phyloP scores from a whole-genome alignment of 2,329 filamentous ascomycete species.

The Aspergillus fructus region DNA sequence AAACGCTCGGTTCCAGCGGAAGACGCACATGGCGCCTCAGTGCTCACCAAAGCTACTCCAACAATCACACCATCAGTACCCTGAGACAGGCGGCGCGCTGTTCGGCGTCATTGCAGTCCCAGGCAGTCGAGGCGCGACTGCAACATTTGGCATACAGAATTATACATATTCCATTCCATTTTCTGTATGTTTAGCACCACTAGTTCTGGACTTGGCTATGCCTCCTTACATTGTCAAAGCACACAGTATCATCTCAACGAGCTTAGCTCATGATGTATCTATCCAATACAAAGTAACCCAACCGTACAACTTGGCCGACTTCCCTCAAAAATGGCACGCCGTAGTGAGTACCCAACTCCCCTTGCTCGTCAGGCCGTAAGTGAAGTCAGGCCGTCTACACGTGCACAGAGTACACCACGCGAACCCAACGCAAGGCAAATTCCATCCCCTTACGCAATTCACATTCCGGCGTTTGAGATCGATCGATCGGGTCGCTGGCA shows the following conservation, averaged over 20 bases:
- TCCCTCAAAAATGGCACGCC: neutral
- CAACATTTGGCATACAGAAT: neutral
- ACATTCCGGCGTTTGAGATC: neutral
- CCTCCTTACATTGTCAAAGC: neutral
- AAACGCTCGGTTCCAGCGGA: neutral
- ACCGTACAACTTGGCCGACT: neutral
- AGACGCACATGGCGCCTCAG: slow-evolving; percentile 3
- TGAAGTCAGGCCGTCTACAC: neutral
- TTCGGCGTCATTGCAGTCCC: neutral
- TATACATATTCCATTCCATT: neutral
- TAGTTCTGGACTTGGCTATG: neutral
- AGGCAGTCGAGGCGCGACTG: neutral
- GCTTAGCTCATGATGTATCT: neutral
- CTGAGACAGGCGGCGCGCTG: neutral
- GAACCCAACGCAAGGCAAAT: neutral
- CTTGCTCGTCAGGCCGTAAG: neutral
- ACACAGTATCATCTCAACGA: neutral
- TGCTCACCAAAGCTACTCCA: neutral
- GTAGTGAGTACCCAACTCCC: neutral
- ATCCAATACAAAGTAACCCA: neutral
- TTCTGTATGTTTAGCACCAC: neutral
- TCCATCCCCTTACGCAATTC: neutral
- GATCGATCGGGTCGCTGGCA: neutral
- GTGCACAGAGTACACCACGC: neutral
- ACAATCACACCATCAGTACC: neutral